A percentile compares a stretch with the other conserved stretches of the same genome.
Evolutionary conservation across 441 rosid species (phyloP).

Genomic region (Hura crepitans): DNA sequence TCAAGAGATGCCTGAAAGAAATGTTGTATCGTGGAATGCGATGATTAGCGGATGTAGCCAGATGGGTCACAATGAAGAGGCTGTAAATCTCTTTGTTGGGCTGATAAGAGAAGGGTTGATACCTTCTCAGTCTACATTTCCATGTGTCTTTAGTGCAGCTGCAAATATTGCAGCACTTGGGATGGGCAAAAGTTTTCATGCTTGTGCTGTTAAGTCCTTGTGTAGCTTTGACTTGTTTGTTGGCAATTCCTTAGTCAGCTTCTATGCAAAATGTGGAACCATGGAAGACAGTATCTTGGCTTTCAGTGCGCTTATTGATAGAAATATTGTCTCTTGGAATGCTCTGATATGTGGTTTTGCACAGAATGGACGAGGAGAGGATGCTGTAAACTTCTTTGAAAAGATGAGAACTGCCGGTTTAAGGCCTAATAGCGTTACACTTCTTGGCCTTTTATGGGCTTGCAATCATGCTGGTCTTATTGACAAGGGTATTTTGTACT

Average conservation of each 20-base stretch:
- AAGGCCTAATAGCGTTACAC: constrained; percentile 56
- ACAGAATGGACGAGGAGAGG: constrained; percentile 68
- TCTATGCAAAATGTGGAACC: constrained; percentile 76
- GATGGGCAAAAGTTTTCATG: constrained; percentile 65
- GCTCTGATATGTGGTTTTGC: constrained; percentile 76
- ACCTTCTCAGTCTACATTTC: constrained; percentile 57
- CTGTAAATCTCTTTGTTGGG: constrained; percentile 55
- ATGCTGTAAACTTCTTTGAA: constrained; percentile 51
- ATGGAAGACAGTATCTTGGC: constrained; percentile 58
- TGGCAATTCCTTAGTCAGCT: constrained; percentile 62
- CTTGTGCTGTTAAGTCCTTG: constrained; percentile 51
- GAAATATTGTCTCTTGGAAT: constrained; percentile 60
- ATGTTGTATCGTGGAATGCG: constrained; percentile 73
- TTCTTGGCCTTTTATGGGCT: constrained; percentile 68
- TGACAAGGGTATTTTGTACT: constrained; percentile 55
- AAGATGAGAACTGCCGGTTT: constrained; percentile 39
- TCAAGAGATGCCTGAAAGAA: constrained; percentile 53
- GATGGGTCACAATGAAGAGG: constrained; percentile 65
- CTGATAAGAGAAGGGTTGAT: constrained; percentile 59
- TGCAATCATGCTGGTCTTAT: constrained; percentile 76
- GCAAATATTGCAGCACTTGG: constrained; percentile 66
- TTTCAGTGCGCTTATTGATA: constrained; percentile 40
- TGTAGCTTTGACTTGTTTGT: constrained; percentile 40
- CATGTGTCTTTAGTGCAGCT: constrained; percentile 47
- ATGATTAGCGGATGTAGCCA: constrained; percentile 73